phyloP scores from a whole-genome alignment of 495 filamentous ascomycete genomes.

The Aspergillus olivimuriae region DNA sequence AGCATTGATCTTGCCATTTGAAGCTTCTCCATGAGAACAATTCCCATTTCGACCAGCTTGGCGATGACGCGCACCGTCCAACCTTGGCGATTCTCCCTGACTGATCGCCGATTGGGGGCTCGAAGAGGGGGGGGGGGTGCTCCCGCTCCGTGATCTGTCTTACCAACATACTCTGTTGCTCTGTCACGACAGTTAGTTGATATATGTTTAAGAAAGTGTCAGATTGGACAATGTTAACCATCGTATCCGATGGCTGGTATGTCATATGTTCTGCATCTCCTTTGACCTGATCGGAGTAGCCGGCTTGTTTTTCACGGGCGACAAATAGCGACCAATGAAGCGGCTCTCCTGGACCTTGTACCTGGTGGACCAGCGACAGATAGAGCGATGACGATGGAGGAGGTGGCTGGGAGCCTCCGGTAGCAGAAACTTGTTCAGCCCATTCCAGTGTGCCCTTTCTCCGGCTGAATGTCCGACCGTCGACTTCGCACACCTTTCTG shows the following conservation, averaged over 20 bases:
- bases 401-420: background rate
- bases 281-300: constrained; percentile 13
- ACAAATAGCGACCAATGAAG: constrained; percentile 20
- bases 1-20: constrained; percentile 16
- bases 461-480: constrained; percentile 10
- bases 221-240: constrained; percentile 2
- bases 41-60: constrained; percentile 12
- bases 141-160: constrained; percentile 12
- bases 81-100: constrained; percentile 21
- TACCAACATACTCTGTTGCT: constrained; percentile 7
- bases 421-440: background rate
- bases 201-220: constrained; percentile 5
- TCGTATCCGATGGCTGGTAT: constrained; percentile 13
- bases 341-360: constrained; percentile 13
- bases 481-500: constrained; percentile 16
- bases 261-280: constrained; percentile 19
- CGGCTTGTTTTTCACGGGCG: constrained; percentile 14
- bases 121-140: constrained; percentile 9
- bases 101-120: constrained; percentile 10
- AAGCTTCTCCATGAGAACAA: constrained; percentile 13
- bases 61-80: constrained; percentile 17
- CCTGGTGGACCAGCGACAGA: constrained; percentile 15
- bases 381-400: constrained; percentile 4
- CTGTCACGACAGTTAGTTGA: constrained; percentile 7
- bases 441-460: constrained; percentile 1